These are phyloP conservation scores for Backusella macrospora DNA, from an alignment of 192 early-diverging fungal genomes.

Conservation along the genomic window DNA sequence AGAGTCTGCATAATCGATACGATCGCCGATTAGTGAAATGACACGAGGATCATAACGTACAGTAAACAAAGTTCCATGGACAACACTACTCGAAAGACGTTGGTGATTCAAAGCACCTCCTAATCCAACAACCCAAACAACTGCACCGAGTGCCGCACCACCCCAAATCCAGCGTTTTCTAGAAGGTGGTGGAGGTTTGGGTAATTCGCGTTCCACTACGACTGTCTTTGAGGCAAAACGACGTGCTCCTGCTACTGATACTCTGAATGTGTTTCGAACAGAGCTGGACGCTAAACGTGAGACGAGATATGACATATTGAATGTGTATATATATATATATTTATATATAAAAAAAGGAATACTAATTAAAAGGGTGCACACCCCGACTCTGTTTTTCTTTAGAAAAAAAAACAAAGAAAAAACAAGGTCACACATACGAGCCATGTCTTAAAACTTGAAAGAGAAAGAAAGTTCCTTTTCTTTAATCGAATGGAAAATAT, in stretches of 20 bases:
- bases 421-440: background rate
- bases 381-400: background rate
- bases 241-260: background rate
- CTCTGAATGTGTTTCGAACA: background rate
- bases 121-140: conserved; percentile 55
- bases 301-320: background rate
- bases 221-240: conserved; percentile 17
- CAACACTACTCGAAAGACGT: conserved; percentile 54
- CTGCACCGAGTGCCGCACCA: conserved; percentile 46
- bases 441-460: background rate
- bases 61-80: conserved; percentile 61
- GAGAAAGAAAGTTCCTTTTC: background rate
- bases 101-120: conserved; percentile 60
- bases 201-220: conserved; percentile 30
- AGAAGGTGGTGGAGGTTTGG: conserved; percentile 22
- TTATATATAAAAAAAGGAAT: background rate
- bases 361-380: background rate
- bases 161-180: conserved; percentile 26
- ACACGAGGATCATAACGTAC: conserved; percentile 55
- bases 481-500: background rate
- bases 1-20: conserved; percentile 53
- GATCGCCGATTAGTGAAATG: conserved; percentile 51
- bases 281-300: background rate
- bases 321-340: too few species aligned
- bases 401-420: background rate